Evolutionary conservation across 2,329 filamentous ascomycete species (phyloP), one percentile per base, ranked within the genome.

Genomic region (Botryotinia convoluta): DNA sequence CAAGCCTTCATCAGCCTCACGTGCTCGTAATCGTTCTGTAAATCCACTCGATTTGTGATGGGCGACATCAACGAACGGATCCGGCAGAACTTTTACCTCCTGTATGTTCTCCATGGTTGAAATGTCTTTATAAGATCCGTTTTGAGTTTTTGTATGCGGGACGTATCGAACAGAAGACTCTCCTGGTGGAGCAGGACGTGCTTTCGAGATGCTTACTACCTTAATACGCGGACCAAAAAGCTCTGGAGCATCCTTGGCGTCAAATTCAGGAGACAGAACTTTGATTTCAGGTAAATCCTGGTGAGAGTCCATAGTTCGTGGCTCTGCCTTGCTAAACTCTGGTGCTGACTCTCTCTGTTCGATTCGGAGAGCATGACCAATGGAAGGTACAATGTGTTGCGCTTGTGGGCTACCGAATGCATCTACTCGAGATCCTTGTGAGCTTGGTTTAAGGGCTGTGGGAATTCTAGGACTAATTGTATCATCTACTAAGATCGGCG

Each of bases 381-480:
- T 70, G 16, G 69, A 70, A 32, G 62, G 48, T 20, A 64, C 48
- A 48, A 32, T 45, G 7, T 29, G 35, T 18, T 62, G 42, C 26
- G 77, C 77, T 14, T 74, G 74, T 37, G 79, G 79, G 71, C 79
- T 80, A n/a, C 79, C 79, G 63, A 78, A 78, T 20, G 63, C 63
- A 60, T 79, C 72, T 3, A 80, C 77, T 29, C 76, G 75, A 32
- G 78, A 77, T 39, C 44, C 63, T 71, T 78, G 77, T 10, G 78
- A 77, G 69, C 74, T 78, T 44, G 60, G 64, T 45, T 75, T 74
- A 1, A 59, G 74, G 14, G 6, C 14, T 26, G 44, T 22, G 35
- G 22, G 44, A 42, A n/a, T 35, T 5, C 16, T 73, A n/a, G 63
- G 70, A 61, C 29, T 65, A 29, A 48, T 73, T 14, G 64, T 32